Evolutionary conservation across 345 rosid genomes (phyloP), one percentile per base, ranked within the genome.

Genomic region (Citrus reticulata): DNA sequence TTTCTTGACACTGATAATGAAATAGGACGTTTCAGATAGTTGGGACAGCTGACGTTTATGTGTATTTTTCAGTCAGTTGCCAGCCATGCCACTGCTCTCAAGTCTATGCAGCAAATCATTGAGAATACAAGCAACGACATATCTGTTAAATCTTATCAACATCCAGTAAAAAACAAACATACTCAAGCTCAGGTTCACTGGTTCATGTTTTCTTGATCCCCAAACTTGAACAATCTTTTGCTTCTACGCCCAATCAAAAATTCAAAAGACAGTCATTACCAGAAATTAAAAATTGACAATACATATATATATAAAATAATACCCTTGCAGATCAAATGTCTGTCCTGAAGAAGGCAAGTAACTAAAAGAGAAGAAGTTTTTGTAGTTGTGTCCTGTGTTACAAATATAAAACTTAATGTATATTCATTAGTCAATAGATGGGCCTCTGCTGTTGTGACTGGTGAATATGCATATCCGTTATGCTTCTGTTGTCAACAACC

Each of bases 1-100:
- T 61, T 55, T 39, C 37, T 51, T 55, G 59, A 27, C 51, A 67
- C 73, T 75, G 78, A 75, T 72, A 51, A 68, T 76, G 24, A 68
- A 80, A 57, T 19, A n/a, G 67, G 63, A 46, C 49, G 64, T 59
- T 6, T 25, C 70, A 64, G 55, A 61, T 22, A 11, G 55, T 42
- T 69, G 63, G 54, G 35, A 3, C 2, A 39, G 9, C 14, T 40
- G 58, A 61, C 58, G n/a, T 60, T 29, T 34, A 19, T 9, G 9
- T 65, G 37, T 8, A 46, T 46, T 54, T 9, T 61, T 75, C 6
- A 39, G 32, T 42, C 71, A 32, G 30, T 39, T 74, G 32, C 72
- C n/a, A 35, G 22, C 60, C 46, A 68, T 19, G 25, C 68, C 34
- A 30, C 19, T 65, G 34, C 34, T 22, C 14, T 66, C 17, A 16